These are phyloP conservation scores for Paramecium sonneborni DNA, from an alignment of 73 alveolate genomes.

Conservation along the genomic window DNA sequence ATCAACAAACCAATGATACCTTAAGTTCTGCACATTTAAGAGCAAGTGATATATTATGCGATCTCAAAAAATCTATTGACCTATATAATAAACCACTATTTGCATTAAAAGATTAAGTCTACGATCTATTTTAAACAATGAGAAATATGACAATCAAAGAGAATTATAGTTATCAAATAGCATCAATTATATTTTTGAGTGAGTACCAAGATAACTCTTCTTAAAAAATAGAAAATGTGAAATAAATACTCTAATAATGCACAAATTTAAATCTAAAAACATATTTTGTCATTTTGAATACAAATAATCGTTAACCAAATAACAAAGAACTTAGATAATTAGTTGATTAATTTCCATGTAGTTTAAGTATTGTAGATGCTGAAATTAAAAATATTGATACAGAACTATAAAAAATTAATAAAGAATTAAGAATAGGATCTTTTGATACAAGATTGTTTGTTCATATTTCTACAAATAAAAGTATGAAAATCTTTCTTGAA, in stretches of 20 bases:
- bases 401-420: background rate
- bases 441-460: background rate
- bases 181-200: background rate
- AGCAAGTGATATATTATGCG: background rate
- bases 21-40: background rate
- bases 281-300: background rate
- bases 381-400: background rate
- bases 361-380: background rate
- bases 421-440: background rate
- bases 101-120: background rate
- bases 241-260: background rate
- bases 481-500: background rate
- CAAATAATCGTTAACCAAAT: background rate
- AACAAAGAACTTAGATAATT: background rate
- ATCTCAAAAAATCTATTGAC: background rate
- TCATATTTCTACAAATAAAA: background rate
- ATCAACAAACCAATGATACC: background rate
- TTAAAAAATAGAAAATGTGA: background rate
- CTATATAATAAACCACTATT: background rate
- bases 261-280: constrained; percentile 26
- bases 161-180: background rate
- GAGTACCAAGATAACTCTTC: background rate
- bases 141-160: background rate
- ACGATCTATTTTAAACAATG: background rate
- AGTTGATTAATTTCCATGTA: constrained; percentile 4